phyloP scores from a whole-genome alignment of 2,329 filamentous ascomycete species.

The Cryoendolithus antarcticus region DNA sequence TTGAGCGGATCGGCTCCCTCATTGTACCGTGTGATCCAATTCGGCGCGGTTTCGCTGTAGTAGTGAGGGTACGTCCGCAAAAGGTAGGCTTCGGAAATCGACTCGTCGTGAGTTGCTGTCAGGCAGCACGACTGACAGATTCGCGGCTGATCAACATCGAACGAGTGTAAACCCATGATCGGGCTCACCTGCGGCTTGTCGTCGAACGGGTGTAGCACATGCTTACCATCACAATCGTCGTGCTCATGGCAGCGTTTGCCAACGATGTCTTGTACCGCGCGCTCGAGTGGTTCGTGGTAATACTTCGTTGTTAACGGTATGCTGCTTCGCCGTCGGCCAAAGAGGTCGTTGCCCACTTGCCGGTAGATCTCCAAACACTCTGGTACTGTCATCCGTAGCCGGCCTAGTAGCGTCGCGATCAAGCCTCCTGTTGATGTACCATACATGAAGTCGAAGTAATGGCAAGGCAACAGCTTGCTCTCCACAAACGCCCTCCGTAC shows the following conservation, averaged over 20 bases:
- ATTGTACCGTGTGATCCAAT: slow-evolving; percentile 37
- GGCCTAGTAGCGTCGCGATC: slow-evolving; percentile 38
- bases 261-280: slow-evolving; percentile 35
- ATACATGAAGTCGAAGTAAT: slow-evolving; percentile 44
- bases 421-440: slow-evolving; percentile 41
- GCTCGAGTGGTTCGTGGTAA: slow-evolving; percentile 36
- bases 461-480: slow-evolving; percentile 35
- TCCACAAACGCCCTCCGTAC: slow-evolving; percentile 3
- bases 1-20: slow-evolving; percentile 33
- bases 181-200: slow-evolving; percentile 1
- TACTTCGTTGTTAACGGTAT: slow-evolving; percentile 38
- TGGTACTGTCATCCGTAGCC: slow-evolving; percentile 37
- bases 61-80: slow-evolving; percentile 37
- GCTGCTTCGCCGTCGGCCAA: slow-evolving; percentile 31
- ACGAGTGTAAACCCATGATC: slow-evolving; percentile 1
- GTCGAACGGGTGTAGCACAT: slow-evolving; percentile 34
- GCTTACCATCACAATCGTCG: slow-evolving; percentile 27
- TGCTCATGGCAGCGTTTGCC: slow-evolving; percentile 32
- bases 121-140: slow-evolving; percentile 33
- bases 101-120: slow-evolving; percentile 35
- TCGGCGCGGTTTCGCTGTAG: slow-evolving; percentile 28
- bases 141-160: slow-evolving; percentile 17
- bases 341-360: slow-evolving; percentile 35
- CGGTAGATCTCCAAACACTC: slow-evolving; percentile 37
- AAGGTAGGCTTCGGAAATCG: slow-evolving; percentile 36